Evolutionary conservation across 441 rosid species (phyloP).

Genomic region (Cnidoscolus chayamansa): DNA sequence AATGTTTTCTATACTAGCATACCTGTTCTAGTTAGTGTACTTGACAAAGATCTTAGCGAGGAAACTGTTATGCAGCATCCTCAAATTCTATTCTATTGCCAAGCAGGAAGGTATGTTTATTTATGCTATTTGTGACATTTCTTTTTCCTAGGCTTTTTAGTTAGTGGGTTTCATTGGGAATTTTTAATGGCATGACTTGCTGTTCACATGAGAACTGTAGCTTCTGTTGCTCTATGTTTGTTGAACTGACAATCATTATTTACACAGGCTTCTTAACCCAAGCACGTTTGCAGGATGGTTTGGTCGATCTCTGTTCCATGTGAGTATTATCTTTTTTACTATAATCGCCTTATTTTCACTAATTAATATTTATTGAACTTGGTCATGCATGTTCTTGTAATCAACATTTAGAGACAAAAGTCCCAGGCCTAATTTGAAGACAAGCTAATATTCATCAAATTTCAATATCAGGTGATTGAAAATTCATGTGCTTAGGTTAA

Average conservation of each 20-base stretch:
- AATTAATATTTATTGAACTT: neutral
- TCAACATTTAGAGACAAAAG: constrained; percentile 4
- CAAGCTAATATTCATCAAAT: neutral
- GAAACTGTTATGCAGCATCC: constrained; percentile 97
- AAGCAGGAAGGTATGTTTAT: constrained; percentile 86
- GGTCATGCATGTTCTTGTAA: neutral
- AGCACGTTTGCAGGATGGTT: constrained; percentile 99
- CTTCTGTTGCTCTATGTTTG: constrained; percentile 3
- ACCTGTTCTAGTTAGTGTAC: constrained; percentile 89
- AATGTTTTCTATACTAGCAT: constrained; percentile 96
- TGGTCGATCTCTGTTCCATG: constrained; percentile 97
- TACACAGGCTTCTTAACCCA: constrained; percentile 90
- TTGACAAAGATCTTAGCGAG: constrained; percentile 97
- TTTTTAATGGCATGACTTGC: constrained; percentile 14
- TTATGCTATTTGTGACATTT: constrained; percentile 2
- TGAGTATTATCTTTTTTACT: constrained; percentile 41
- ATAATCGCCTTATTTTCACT: neutral
- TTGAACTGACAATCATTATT: constrained; percentile 25
- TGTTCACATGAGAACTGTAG: neutral
- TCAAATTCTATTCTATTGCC: constrained; percentile 95
- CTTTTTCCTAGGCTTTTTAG: neutral
- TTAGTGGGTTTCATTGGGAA: neutral
- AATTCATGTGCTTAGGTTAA: neutral
- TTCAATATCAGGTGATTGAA: neutral
- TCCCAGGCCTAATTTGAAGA: neutral